These are phyloP conservation scores for Neonectria punicea DNA, from an alignment of 2,329 filamentous ascomycete genomes.

Conservation along the genomic window DNA sequence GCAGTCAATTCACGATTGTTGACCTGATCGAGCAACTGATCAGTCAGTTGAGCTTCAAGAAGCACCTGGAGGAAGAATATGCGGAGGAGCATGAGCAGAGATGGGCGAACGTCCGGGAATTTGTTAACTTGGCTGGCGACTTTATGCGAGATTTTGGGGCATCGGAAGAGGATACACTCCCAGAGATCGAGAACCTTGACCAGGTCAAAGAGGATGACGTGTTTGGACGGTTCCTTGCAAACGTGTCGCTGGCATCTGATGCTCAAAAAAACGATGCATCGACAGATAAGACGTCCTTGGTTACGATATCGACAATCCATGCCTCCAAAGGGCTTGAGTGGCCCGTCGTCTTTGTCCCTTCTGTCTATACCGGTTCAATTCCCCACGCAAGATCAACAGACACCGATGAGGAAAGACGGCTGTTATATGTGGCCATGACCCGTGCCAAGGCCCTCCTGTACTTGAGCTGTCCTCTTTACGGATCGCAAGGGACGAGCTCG, in stretches of 20 bases:
- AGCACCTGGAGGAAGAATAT: constrained; percentile 78
- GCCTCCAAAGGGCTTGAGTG: constrained; percentile 96
- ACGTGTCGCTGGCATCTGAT: constrained; percentile 87
- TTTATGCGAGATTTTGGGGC: constrained; percentile 62
- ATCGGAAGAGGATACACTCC: constrained; percentile 65
- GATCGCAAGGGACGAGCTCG: constrained; percentile 66
- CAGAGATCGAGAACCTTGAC: constrained; percentile 76
- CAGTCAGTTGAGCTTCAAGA: constrained; percentile 75
- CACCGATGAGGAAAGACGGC: constrained; percentile 83
- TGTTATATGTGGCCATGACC: constrained; percentile 98
- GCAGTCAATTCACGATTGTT: constrained; percentile 52
- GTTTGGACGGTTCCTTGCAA: constrained; percentile 85
- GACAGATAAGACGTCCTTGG: constrained; percentile 66
- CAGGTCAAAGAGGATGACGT: constrained; percentile 72
- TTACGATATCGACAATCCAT: constrained; percentile 96
- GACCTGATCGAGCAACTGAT: constrained; percentile 64
- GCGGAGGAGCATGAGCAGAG: constrained; percentile 79
- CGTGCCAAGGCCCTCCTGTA: constrained; percentile 88
- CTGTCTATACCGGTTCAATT: constrained; percentile 89
- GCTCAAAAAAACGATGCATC: constrained; percentile 72
- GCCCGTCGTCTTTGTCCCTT: constrained; percentile 94
- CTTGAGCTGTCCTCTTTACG: constrained; percentile 80
- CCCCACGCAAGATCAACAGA: constrained; percentile 90
- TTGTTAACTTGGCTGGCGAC: constrained; percentile 82
- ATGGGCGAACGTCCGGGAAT: constrained; percentile 90